Base-by-base conservation (phyloP, 495 filamentous ascomycete genomes). In the Aspergillus sclerotioniger region DNA sequence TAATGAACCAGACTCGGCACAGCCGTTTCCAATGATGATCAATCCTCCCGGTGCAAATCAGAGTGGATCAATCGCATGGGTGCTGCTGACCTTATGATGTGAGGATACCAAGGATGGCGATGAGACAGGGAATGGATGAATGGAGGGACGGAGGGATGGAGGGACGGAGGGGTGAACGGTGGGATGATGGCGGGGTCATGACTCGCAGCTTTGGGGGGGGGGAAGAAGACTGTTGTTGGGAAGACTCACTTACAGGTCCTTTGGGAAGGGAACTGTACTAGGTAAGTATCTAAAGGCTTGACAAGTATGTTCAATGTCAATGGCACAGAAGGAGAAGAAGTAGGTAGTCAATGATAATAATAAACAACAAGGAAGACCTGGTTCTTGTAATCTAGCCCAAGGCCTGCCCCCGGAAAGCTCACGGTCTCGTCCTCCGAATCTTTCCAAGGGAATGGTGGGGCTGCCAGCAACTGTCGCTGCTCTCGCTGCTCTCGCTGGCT, bases 391-490 rank as follows among this genome's bases (percentile, higher is more conserved):
- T 54, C 17, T 46, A 8, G 51, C 50, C 37, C 19, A 21, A 47
- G 12, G 52, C 37, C 32, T 37, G 17, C 63, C 60, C 62, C 68
- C 65, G 69, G 57, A 71, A 68, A 68, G 67, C 58, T 68, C 70
- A 66, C 50, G 57, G 49, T 53, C 50, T 65, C 60, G 39, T 21
- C 41, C 71, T 76, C 73, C 71, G 73, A 72, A 66, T 76, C 73
- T 76, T 76, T 74, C 73, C 73, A 74, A 73, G 58, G 66, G 54
- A 56, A 64, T 64, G 64, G 73, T 76, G 73, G 73, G 73, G 71
- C 73, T 66, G 53, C 57, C 57, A 53, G 33, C 16, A 47, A 17
- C 47, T 60, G 35, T 53, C 32, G 31, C 32, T 29, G 57, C 61
- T 61, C 59, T 53, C 32, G 31, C 32, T 29, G 57, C 61, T 61